Base-by-base conservation (phyloP, 2,329 filamentous ascomycete genomes). In the Aspergillus latus region DNA sequence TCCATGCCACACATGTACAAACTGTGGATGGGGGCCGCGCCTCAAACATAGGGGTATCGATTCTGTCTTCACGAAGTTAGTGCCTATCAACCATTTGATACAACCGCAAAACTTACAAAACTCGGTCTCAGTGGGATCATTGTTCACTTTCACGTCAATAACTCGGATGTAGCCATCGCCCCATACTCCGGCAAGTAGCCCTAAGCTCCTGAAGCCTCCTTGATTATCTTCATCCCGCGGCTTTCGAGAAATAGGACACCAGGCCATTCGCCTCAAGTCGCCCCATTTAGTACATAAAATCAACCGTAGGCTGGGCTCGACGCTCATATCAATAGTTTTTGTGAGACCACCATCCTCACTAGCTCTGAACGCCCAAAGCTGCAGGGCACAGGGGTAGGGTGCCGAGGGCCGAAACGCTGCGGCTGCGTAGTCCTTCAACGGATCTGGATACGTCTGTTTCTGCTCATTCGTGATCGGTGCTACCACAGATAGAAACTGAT, bases 201-300 rank as follows among this genome's bases (percentile, higher is more conserved):
- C 83, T 36, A 85, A 67, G 30, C 64, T 64, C 58, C 66, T 62
- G 32, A 60, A 64, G 11, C 57, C 62, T 26, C 67, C 64, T 44
- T 68, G 57, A 21, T 70, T 56, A 47, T 75, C 67, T 10, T 70
- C 62, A 1, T 69, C 60, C 21, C 70, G 61, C n/a, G 59, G 50
- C 40, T 60, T 65, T 46, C 72, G 70, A 34, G 68, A 65, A 46
- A 81, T 71, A 9, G 81, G 82, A 66, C 82, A 84, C 83, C 84
- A 88, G 57, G 78, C 74, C 29, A 87, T 70, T 7, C 76, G 72
- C 59, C 77, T 81, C 15, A 84, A 69, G 55, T 82, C 76, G 2
- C 84, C 84, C 78, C 82, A 85, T 21, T 83, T 74, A 2, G 80
- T 78, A 61, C 82, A 84, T n/a, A 86, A 66, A 3, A 81, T 78